Evolutionary conservation across 2,329 filamentous ascomycete genomes (phyloP), one percentile per base, ranked within the genome.

Genomic region (Pseudogymnoascus sp.): DNA sequence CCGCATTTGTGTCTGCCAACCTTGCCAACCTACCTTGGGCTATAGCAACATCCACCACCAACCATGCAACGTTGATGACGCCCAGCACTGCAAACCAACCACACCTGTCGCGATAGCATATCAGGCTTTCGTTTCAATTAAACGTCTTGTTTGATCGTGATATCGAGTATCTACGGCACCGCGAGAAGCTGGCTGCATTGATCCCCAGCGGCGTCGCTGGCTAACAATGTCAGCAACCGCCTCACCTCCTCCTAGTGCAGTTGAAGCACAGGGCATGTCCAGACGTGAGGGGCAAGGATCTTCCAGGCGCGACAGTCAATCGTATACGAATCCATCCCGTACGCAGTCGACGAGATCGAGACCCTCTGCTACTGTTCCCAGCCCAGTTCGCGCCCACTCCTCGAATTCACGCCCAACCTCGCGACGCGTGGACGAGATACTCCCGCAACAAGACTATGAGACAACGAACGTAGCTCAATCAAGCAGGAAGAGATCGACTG

Each of bases 381-480:
- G 64, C 66, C 72, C 72, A 23, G 68, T 68, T 48, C 70, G 68
- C 31, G 64, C 67, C 28, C 65, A 67, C 31, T 72, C 72, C 8
- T 65, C 65, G 19, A 69, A 72, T 45, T 69, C 71, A 31, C 67
- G 68, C 48, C 78, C 78, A 25, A 77, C 77, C 45, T 74, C 76
- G 64, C 78, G 77, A 67, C 76, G 78, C 65, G 71, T 76, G 60
- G 77, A 80, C 67, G 77, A 82, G 64, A 69, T 77, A 48, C 70
- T 78, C 62, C 78, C 79, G 63, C 85, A 88, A 72, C 82, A 88
- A 75, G 90, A 95, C 77, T 87, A 87, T 79, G 90, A 93, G 77
- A 83, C 87, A 71, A 80, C 83, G 71, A 87, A 87, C 79, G 76
- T 90, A 78, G 83, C 85, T 63, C 68, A 71, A 64, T 69, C 69